Percentiles rank a stretch among this genome's conserved stretches.
Evolutionary conservation across 768 basidiomycete species (phyloP).

Genomic region (Roridomyces roridus): DNA sequence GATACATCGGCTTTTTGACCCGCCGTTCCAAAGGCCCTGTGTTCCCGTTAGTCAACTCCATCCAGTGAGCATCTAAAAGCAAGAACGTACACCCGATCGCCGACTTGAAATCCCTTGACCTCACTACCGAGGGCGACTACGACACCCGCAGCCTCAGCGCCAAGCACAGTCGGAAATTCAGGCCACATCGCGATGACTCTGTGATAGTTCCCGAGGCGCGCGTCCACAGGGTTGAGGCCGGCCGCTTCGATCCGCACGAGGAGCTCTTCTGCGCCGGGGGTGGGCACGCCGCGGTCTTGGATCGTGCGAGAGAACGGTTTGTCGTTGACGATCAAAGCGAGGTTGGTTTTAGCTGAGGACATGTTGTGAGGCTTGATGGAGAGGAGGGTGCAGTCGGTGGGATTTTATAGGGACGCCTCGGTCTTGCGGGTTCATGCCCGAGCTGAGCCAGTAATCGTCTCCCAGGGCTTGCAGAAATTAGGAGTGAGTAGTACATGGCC

Average conservation of each 20-base stretch:
- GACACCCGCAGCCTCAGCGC: no score
- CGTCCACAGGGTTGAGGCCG: conserved; percentile 52
- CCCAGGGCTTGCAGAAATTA: no score
- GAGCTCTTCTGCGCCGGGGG: conserved; percentile 54
- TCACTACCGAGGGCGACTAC: conserved; percentile 58
- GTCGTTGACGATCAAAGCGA: no score
- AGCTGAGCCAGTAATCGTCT: no score
- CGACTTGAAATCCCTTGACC: conserved; percentile 53
- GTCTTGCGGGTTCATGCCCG: no score
- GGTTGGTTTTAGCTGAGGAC: no score
- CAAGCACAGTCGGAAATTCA: conserved; percentile 42
- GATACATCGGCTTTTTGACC: neutral
- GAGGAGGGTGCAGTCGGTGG: no score
- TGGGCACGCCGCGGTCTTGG: conserved; percentile 33
- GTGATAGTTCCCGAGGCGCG: neutral
- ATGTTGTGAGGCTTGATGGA: no score
- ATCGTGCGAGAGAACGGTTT: neutral
- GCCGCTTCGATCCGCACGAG: conserved; percentile 53
- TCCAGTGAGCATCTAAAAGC: conserved; percentile 4
- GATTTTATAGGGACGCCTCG: no score
- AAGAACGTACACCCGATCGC: conserved; percentile 61
- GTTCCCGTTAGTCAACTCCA: neutral
- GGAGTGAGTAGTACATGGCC: no score
- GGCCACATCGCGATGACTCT: neutral
- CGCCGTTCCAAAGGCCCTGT: neutral